Evolutionary conservation across 768 basidiomycete genomes (phyloP).

Genomic region (Astraeus odoratus): DNA sequence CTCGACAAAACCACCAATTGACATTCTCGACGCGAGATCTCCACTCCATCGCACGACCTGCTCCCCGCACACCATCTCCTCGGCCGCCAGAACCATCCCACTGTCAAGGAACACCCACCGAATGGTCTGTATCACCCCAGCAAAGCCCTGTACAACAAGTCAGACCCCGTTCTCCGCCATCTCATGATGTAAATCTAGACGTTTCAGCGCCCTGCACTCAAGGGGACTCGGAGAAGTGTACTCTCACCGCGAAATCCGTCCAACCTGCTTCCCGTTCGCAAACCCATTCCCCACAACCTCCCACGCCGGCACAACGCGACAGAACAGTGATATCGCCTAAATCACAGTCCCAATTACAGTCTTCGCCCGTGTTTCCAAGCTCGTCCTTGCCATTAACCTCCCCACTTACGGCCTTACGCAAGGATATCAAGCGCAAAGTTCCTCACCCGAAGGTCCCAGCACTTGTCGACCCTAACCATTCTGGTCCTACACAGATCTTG

Average conservation of each 20-base stretch:
- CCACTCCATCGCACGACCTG: neutral
- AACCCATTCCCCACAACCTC: conserved; percentile 15
- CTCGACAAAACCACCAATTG: neutral
- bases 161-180: neutral
- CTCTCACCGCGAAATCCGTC: conserved; percentile 3
- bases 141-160: conserved; percentile 11
- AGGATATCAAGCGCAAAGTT: conserved; percentile 37
- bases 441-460: conserved; percentile 35
- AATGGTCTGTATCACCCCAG: conserved; percentile 22
- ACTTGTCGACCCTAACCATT: conserved; percentile 20
- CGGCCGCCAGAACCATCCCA: neutral
- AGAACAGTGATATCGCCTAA: conserved; percentile 2
- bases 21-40: neutral
- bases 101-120: conserved; percentile 23
- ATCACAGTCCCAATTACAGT: conserved; percentile 6
- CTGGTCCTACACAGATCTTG: conserved; percentile 38
- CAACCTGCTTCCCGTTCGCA: conserved; percentile 5
- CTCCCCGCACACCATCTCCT: conserved; percentile 7
- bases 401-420: conserved; percentile 12
- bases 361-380: conserved; percentile 10
- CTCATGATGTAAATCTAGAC: conserved; percentile 2
- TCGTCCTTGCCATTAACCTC: conserved; percentile 9
- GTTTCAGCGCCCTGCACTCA: neutral
- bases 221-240: conserved; percentile 9
- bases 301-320: conserved; percentile 24